Evolutionary conservation across 176 grass and related monocot genomes (phyloP), one percentile per base, ranked within the genome.

Genomic region (Calamus simplicifolius): DNA sequence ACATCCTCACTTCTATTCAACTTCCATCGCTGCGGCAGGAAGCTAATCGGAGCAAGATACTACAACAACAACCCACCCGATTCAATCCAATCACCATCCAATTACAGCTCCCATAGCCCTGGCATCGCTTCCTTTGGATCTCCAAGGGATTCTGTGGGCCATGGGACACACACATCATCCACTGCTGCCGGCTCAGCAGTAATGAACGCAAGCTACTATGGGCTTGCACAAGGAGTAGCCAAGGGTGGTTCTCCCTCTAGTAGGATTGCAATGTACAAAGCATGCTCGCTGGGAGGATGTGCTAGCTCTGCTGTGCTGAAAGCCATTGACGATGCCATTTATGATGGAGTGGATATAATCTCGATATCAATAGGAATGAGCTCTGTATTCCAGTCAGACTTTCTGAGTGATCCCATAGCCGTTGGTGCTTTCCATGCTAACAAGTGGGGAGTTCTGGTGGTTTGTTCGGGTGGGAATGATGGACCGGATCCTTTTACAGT

Each of bases 401-500:
- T 91, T 62, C 69, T 97, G 14, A 35, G 54, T 71, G 92, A 97
- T 71, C 84, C 92, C 28, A 97, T 97, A 57, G 84, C 87, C 19
- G 67, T 97, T 17, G 92, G 81, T 19, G 92, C 87, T 35, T 82
- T 97, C 70, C 92, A 97, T 72, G 92, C 92, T 5, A 75, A 91
- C 56, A 77, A 78, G 61, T 77, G 65, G 66, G 87, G 92, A n/a
- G 75, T 97, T 28, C 62, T 97, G n/a, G 92, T 97, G 3, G 77
- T 88, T 48, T 97, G 92, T 73, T 97, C 92, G 18, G 87, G 72
- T 57, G 92, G 92, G 26, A 97, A 97, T 78, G 92, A 97, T 59
- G 92, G 92, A 10, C 92, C 92, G 1, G 74, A 82, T 49, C 92
- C 87, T 3, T 88, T 69, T 77, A 88, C 87, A 48, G 87, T 91